Evolutionary conservation across 2,329 filamentous ascomycete genomes (phyloP), one percentile per base, ranked within the genome.

Genomic region (Pseudogymnoascus sp.): DNA sequence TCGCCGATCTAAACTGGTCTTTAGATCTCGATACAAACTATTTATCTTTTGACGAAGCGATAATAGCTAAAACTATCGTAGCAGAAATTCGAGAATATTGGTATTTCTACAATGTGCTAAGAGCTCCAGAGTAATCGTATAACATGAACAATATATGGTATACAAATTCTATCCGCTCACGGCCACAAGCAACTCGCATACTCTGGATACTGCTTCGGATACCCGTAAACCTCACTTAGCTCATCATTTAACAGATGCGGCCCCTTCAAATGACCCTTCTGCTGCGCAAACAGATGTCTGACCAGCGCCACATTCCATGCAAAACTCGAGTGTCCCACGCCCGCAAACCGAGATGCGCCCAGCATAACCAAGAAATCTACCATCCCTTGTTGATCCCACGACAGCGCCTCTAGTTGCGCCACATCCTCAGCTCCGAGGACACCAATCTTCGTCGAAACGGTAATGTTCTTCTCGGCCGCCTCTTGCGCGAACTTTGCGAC

Each of bases 101-200:
- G 9, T 9, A 21, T 40, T 9, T 46, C 12, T 25, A n/a, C 21
- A 5, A 25, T 23, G 14, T 25, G 42, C 42, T 21, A 7, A n/a
- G 7, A 46, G 42, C 18, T 46, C 3, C 11, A 46, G 14, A n/a
- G 42, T 42, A 46, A 46, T 46, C 12, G 18, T 25, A 12, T 25
- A 46, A 25, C 18, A 46, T 25, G 5, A 3, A 46, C 21, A 25
- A 12, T 25, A 46, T 12, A 23, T 46, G 9, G 18, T 23, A 46
- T 23, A 46, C 16, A 46, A 23, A 46, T 46, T 8, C 11, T 9
- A 14, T 16, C 5, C 18, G 21, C 18, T 60, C 37, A 70, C 37
- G 69, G 68, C 69, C 69, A 71, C 18, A 71, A 60, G 63, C 67
- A 68, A 63, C 66, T 49, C 9, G 65, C 66, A 66, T 69, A 70